These are phyloP conservation scores for Ogataea thermomethanolica DNA, from an alignment of 805 yeast genomes.

Conservation along the genomic window DNA sequence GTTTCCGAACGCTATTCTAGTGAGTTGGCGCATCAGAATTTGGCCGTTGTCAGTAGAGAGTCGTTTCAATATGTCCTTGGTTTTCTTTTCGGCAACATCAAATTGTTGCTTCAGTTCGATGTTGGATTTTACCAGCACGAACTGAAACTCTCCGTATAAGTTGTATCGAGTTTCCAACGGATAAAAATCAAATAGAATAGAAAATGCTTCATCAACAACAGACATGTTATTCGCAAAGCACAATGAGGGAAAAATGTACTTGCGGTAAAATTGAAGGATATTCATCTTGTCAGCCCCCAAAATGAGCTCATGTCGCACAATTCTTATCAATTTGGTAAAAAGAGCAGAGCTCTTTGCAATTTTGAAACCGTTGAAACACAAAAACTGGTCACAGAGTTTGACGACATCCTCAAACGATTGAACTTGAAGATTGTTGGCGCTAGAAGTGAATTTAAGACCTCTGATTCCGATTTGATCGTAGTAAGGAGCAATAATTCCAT, in stretches of 20 bases:
- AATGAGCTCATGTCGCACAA: conserved; percentile 43
- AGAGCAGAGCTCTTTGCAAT: conserved; percentile 47
- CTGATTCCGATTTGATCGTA: conserved; percentile 20
- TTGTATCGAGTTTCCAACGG: conserved; percentile 65
- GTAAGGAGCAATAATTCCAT: conserved; percentile 48
- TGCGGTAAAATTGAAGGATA: conserved; percentile 65
- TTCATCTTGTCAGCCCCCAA: conserved; percentile 18
- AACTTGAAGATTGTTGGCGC: conserved; percentile 30
- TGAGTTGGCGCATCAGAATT: conserved; percentile 67
- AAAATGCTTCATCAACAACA: conserved; percentile 56
- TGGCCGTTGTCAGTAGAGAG: conserved; percentile 75
- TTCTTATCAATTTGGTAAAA: conserved; percentile 56
- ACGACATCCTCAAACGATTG: conserved; percentile 42
- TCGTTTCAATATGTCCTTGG: conserved; percentile 74
- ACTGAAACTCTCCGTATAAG: conserved; percentile 74
- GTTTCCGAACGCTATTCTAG: conserved; percentile 67
- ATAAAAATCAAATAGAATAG: conserved; percentile 45
- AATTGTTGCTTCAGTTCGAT: conserved; percentile 55
- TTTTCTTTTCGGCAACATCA: conserved; percentile 69
- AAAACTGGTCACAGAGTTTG: conserved; percentile 36
- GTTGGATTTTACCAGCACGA: conserved; percentile 52
- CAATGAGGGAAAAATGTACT: conserved; percentile 62
- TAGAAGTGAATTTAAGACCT: conserved; percentile 1
- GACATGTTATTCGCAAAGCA: conserved; percentile 54
- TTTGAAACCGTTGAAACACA: conserved; percentile 54